These are phyloP conservation scores for Calocybe indica DNA, from an alignment of 768 basidiomycete genomes.

Conservation along the genomic window DNA sequence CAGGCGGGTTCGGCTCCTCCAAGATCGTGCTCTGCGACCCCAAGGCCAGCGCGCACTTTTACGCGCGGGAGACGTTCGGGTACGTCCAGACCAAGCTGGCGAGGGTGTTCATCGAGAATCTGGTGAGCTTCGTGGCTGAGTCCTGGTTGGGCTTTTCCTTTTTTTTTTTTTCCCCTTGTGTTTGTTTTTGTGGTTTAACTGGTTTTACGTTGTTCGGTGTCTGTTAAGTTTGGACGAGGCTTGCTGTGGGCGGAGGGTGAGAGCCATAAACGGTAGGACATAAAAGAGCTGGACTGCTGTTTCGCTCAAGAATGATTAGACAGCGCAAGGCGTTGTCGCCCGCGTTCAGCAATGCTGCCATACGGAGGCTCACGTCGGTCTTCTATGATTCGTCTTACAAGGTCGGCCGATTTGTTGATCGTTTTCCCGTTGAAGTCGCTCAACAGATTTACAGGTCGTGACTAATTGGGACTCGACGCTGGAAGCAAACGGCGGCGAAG, in stretches of 20 bases:
- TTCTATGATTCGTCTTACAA: constrained; percentile 50
- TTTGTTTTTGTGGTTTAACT: not conserved
- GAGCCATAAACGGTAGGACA: constrained; percentile 35
- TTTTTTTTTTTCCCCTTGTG: not conserved
- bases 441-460: constrained; percentile 20
- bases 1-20: constrained; percentile 26
- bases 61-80: constrained; percentile 39
- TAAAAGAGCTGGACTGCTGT: not conserved
- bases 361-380: constrained; percentile 37
- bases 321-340: constrained; percentile 46
- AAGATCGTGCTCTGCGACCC: constrained; percentile 37
- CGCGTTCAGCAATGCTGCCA: constrained; percentile 47
- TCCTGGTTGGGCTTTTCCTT: not conserved
- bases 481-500: constrained; percentile 17
- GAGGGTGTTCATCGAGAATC: constrained; percentile 28
- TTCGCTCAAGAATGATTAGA: constrained; percentile 13
- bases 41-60: constrained; percentile 47
- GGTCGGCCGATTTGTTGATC: constrained; percentile 12
- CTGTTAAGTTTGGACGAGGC: constrained; percentile 30
- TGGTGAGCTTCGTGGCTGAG: constrained; percentile 21
- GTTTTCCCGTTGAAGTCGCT: not conserved
- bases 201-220: too few relatives aligned
- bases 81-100: constrained; percentile 36
- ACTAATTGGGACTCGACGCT: constrained; percentile 17
- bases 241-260: constrained; percentile 38